Percentiles rank a stretch among this genome's conserved stretches.
Conservation (phyloP, 2,329 filamentous ascomycete species). For the Nemania serpens region DNA sequence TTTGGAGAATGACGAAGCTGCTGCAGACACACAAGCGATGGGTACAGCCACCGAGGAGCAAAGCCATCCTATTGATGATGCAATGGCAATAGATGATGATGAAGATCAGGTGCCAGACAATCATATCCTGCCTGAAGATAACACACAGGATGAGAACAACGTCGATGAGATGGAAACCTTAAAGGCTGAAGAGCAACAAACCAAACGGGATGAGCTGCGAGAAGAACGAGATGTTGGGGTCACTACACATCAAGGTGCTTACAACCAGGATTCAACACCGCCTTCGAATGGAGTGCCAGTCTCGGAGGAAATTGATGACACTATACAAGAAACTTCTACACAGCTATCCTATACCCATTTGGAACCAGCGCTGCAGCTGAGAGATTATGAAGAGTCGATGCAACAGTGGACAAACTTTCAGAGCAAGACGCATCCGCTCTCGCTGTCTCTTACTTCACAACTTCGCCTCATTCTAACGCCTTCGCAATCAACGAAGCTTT, state of each 20-base stretch:
- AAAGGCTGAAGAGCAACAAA: constrained; percentile 46
- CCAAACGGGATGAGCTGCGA: constrained; percentile 50
- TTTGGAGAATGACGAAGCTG: constrained; percentile 78
- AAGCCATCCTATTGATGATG: constrained; percentile 81
- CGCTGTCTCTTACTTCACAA: constrained; percentile 88
- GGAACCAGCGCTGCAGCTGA: constrained; percentile 48
- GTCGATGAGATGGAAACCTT: constrained; percentile 52
- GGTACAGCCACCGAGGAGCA: constrained; percentile 89
- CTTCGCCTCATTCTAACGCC: constrained; percentile 94
- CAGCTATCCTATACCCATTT: constrained; percentile 78
- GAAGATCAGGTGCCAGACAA: constrained; percentile 59
- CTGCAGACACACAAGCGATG: constrained; percentile 87
- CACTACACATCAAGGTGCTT: constrained; percentile 62
- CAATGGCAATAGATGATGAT: constrained; percentile 81
- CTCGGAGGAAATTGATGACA: constrained; percentile 54
- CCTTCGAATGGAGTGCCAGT: constrained; percentile 38
- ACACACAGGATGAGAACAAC: constrained; percentile 52
- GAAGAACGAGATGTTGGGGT: constrained; percentile 65
- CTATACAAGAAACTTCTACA: constrained; percentile 58
- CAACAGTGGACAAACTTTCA: constrained; percentile 87
- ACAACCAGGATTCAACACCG: constrained; percentile 55
- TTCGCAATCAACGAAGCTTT: constrained; percentile 93
- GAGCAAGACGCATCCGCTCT: constrained; percentile 79
- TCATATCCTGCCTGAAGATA: constrained; percentile 58
- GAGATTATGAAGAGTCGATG: constrained; percentile 62